Base-by-base conservation (phyloP, 129 eudicot species). In the Flaveria sonorensis region DNA sequence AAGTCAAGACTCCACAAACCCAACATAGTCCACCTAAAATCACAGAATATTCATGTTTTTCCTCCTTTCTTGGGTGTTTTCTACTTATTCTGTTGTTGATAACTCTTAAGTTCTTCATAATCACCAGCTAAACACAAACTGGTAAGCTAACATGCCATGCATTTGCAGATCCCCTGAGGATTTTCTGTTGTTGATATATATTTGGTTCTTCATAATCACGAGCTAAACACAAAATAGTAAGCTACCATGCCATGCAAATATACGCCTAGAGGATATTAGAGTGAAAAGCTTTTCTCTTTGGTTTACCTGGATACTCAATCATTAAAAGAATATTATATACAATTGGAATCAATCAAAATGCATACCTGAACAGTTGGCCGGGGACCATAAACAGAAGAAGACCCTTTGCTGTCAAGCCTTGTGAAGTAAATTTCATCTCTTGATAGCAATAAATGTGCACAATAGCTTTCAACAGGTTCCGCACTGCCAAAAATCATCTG, bases 401-500 rank as follows among this genome's bases (percentile, higher is more conserved):
- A 84, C 57, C 97, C 93, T 87, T 80, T 87, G 46, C 86, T 87
- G 74, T 91, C 93, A 79, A 85, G 74, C 76, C 85, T 74, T 19
- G 97, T 83, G 87, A 94, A 94, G 89, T 94, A 94, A 62, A 91
- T 24, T 23, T 94, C 98, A 89, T 91, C 97, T 77, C 86, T 87
- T 71, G 98, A 89, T 53, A 94, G 87, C 85, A 94, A 81, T 24
- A 94, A 83, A 81, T 94, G 96, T 28, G 98, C 90, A 79, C 93
- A 94, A 71, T 94, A 94, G 93, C 97, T 86, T 81, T 91, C 97
- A 74, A 89, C 82, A 79, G 98, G 97, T 79, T 86, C 97, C 68
- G 87, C 73, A 87, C 92, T 78, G 85, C 98, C 98, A 89, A 89
- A 94, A 56, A 94, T 89, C 92, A 94, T 91, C 98, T 94, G 98